These are phyloP conservation scores for Alternaria sp. DNA, from an alignment of 2,329 filamentous ascomycete genomes.

Conservation along the genomic window DNA sequence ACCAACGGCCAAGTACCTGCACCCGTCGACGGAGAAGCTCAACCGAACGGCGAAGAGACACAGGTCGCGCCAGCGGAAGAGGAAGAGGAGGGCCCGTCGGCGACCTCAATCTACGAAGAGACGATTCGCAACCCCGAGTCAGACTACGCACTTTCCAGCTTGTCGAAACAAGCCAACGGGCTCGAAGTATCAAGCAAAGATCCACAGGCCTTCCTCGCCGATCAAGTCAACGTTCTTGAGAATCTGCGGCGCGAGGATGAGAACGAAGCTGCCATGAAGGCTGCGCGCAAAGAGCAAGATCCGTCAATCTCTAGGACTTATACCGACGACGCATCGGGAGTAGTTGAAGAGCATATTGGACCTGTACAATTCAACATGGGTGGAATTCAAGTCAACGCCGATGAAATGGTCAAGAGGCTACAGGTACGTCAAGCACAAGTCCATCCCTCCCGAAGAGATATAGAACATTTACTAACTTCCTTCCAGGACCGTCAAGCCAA, in stretches of 20 bases:
- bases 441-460: not conserved
- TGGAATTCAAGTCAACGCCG: slow-evolving; percentile 93
- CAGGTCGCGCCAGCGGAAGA: slow-evolving; percentile 12
- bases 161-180: slow-evolving; percentile 52
- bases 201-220: slow-evolving; percentile 76
- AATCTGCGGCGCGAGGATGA: slow-evolving; percentile 65
- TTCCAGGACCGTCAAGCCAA: slow-evolving; percentile 47
- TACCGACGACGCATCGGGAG: slow-evolving; percentile 41
- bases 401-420: slow-evolving; percentile 86
- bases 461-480: slow-evolving; percentile 14
- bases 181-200: slow-evolving; percentile 73
- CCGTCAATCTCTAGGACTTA: slow-evolving; percentile 26
- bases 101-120: slow-evolving; percentile 77
- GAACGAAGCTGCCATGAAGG: slow-evolving; percentile 56
- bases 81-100: slow-evolving; percentile 56
- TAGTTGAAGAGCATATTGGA: slow-evolving; percentile 72
- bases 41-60: slow-evolving; percentile 13
- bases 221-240: slow-evolving; percentile 79
- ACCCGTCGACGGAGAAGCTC: slow-evolving; percentile 16
- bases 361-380: slow-evolving; percentile 98
- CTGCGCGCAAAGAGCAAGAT: slow-evolving; percentile 45
- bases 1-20: slow-evolving; percentile 27
- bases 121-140: slow-evolving; percentile 77
- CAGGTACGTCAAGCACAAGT: slow-evolving; percentile 63
- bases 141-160: slow-evolving; percentile 47